phyloP scores from a whole-genome alignment of 2,329 filamentous ascomycete species.

The Metarhizium rileyi region DNA sequence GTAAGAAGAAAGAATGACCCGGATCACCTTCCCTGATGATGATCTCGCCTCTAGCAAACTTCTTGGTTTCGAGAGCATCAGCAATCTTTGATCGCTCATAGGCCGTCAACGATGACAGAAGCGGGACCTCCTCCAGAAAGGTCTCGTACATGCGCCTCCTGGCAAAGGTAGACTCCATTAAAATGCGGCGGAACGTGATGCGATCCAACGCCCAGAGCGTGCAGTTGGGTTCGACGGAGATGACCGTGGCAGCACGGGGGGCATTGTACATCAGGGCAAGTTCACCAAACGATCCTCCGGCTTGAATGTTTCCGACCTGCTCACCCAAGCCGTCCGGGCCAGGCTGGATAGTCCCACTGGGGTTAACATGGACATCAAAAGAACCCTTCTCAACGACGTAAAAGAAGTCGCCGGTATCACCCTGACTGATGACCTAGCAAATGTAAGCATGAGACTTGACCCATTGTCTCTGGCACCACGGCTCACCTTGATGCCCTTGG shows the following conservation, averaged over 20 bases:
- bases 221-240: slow-evolving; percentile 67
- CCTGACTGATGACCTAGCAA: slow-evolving; percentile 82
- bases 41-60: slow-evolving; percentile 65
- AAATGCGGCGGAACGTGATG: slow-evolving; percentile 90
- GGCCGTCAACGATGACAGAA: slow-evolving; percentile 71
- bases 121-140: slow-evolving; percentile 87
- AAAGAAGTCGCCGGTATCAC: slow-evolving; percentile 93
- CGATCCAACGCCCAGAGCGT: slow-evolving; percentile 93
- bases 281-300: slow-evolving; percentile 92
- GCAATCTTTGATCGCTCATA: slow-evolving; percentile 98
- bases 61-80: slow-evolving; percentile 86
- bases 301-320: slow-evolving; percentile 71
- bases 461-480: background rate
- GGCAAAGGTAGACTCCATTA: slow-evolving; percentile 97
- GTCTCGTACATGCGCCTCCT: slow-evolving; percentile 94
- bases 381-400: slow-evolving; percentile 88
- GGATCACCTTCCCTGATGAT: slow-evolving; percentile 91
- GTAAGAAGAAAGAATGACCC: slow-evolving; percentile 82
- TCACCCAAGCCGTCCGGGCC: slow-evolving; percentile 74
- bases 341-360: slow-evolving; percentile 64
- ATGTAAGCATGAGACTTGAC: slow-evolving; percentile 14
- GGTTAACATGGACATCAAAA: slow-evolving; percentile 88
- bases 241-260: slow-evolving; percentile 86
- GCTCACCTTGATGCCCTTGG: slow-evolving; percentile 65
- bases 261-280: slow-evolving; percentile 98